Conservation (phyloP, 495 filamentous ascomycete genomes). For the Neurospora intermedia region DNA sequence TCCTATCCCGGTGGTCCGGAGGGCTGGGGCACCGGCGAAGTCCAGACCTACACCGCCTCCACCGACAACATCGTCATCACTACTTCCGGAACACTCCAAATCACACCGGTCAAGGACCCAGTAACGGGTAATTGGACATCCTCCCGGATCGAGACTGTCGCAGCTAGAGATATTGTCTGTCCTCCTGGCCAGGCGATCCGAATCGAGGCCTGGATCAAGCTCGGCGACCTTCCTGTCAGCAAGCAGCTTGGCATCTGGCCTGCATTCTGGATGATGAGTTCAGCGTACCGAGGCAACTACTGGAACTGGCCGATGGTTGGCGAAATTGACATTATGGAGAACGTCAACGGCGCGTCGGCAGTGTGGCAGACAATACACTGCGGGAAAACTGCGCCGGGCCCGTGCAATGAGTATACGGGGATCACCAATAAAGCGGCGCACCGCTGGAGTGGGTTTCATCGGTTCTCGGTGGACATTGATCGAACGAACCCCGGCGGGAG, state of each 20-base stretch:
- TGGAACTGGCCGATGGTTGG: conserved; percentile 31
- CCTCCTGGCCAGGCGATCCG: conserved; percentile 23
- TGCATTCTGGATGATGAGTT: conserved; percentile 37
- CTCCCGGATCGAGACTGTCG: conserved; percentile 30
- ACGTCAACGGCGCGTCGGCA: conserved; percentile 27
- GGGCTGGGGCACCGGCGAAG: conserved; percentile 24
- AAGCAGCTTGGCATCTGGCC: conserved; percentile 40
- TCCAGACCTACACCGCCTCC: conserved; percentile 19
- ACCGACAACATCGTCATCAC: conserved; percentile 16
- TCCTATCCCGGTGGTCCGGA: conserved; percentile 20
- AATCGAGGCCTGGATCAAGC: conserved; percentile 27
- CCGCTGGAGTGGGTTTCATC: conserved; percentile 28
- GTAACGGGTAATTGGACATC: conserved; percentile 29
- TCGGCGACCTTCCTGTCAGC: conserved; percentile 20
- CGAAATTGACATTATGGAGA: conserved; percentile 39
- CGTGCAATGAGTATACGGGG: conserved; percentile 35
- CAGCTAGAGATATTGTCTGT: conserved; percentile 23
- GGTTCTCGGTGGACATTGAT: conserved; percentile 30
- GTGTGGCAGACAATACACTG: conserved; percentile 37
- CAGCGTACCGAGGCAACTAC: conserved; percentile 22
- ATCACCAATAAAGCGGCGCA: conserved; percentile 16
- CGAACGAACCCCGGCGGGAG: conserved; percentile 13
- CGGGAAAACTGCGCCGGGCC: conserved; percentile 23
- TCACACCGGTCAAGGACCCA: conserved; percentile 8
- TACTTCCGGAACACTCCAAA: conserved; percentile 7